Evolutionary conservation across 441 rosid genomes (phyloP).

Genomic region (Euphorbia schlechtendalii): DNA sequence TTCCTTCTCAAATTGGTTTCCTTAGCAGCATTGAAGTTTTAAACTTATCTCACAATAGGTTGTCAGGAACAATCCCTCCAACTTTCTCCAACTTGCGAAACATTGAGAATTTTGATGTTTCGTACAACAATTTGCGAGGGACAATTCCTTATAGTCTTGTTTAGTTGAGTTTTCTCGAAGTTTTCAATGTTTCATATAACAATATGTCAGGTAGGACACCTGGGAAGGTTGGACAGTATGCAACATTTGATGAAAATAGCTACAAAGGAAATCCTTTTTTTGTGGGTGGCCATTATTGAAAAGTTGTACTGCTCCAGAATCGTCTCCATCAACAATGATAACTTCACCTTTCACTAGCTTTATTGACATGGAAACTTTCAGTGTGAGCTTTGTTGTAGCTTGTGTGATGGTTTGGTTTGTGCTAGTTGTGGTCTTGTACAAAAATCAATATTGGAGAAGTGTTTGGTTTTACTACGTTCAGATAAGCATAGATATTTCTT

Average conservation of each 20-base stretch:
- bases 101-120: not conserved
- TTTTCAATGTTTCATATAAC: not conserved
- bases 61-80: no score
- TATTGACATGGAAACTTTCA: not conserved
- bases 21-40: not conserved
- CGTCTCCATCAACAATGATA: not conserved
- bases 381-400: conserved; percentile 3
- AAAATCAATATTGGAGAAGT: not conserved
- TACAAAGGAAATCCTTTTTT: conserved; percentile 1
- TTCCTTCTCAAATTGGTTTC: not conserved
- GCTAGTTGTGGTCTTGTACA: not conserved
- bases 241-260: not conserved
- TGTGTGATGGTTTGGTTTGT: conserved; percentile 5
- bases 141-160: not conserved
- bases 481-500: not conserved
- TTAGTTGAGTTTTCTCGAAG: not conserved
- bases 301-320: not conserved
- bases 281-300: conserved; percentile 18
- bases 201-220: not conserved
- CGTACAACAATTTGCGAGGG: not conserved
- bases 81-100: no score
- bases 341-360: not conserved
- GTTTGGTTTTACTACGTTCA: no score
- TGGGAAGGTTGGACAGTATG: not conserved
- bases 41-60: no score